Base-by-base conservation (phyloP, 352 stramenopile species). In the Phytophthora crassamura region DNA sequence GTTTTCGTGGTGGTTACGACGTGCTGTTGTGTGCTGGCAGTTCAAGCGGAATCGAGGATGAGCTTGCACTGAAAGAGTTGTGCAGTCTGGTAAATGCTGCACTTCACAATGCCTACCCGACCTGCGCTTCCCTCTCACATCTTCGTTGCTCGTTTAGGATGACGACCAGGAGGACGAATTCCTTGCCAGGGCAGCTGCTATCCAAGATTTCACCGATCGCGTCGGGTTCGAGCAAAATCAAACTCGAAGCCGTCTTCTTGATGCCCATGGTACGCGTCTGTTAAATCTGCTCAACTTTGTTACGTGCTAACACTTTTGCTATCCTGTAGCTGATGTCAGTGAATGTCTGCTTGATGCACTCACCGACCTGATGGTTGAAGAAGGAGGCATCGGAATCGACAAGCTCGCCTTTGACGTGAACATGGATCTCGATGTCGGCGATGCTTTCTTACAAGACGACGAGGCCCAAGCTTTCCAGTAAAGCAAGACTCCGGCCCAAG, bases 281-380 rank as follows among this genome's bases (percentile, higher is more conserved):
- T 12, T 5, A 16, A 14, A 20, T 10, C 46, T 30, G 33, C 12
- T 67, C 3, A 41, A 47, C n/a, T 11, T 67, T 54, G 40, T 9
- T 60, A 11, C 33, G 39, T 32, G 53, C 42, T 63, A 53, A 51
- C 7, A n/a, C 14, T 42, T 67, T n/a, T 49, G 15, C 56, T 30
- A n/a, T 25, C 39, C 15, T 62, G 14, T 36, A 82, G 74, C 67
- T 52, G 67, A 78, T 48, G 42, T 82, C 22, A 82, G 74, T 16
- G 74, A 79, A 62, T 65, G 57, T 14, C 64, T 82, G 22, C 74
- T 82, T 25, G 74, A 82, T 57, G 74, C 67, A 30, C 52, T 82
- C 36, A 82, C 70, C 32, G 71, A 72, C 45, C 61, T 82, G 16
- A 63, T 82, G 60, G 64, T 69, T 25, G 70, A 82, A 73, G 72